These are phyloP conservation scores for Paramecium primaurelia DNA, from an alignment of 73 alveolate genomes.

Conservation along the genomic window DNA sequence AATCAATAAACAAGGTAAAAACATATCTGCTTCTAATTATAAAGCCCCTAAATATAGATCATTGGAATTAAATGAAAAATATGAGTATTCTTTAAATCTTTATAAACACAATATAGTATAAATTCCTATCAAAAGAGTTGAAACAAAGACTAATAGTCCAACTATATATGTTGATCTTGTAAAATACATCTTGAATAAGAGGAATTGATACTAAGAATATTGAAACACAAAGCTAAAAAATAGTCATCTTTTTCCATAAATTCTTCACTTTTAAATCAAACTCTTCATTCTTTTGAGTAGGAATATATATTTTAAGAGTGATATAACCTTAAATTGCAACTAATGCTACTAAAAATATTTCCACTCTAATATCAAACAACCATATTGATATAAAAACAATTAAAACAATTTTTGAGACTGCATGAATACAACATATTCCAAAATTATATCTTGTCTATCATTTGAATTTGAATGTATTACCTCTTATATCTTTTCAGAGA, in stretches of 20 bases:
- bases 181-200: neutral
- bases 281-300: neutral
- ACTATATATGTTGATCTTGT: neutral
- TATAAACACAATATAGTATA: neutral
- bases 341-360: neutral
- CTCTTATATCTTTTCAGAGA: neutral
- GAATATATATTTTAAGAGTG: neutral
- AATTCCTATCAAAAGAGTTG: neutral
- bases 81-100: neutral
- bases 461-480: neutral
- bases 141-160: neutral
- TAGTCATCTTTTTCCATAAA: neutral
- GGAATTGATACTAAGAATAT: neutral
- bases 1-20: neutral
- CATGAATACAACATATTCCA: neutral
- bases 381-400: neutral
- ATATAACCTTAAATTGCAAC: neutral
- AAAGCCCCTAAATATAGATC: constrained; percentile 22
- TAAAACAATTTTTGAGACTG: neutral
- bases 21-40: neutral
- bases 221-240: neutral
- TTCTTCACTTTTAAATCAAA: neutral
- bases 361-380: constrained; percentile 28
- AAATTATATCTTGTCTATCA: neutral
- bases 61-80: neutral